phyloP scores from a whole-genome alignment of 805 yeast species.

The Candida chilensis region DNA sequence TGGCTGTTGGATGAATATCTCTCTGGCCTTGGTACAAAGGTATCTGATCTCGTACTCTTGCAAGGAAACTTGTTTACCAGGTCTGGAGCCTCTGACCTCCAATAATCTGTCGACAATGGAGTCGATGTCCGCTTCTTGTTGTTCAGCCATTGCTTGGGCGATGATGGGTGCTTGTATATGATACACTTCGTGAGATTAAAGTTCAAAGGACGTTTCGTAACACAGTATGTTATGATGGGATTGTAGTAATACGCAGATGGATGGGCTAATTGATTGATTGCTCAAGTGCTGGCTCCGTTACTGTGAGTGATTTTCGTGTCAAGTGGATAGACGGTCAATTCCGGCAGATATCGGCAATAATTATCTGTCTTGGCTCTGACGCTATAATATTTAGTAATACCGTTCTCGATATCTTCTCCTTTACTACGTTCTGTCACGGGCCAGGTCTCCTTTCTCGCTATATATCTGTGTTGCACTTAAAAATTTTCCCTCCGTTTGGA shows the following conservation, averaged over 20 bases:
- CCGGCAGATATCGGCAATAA: neutral
- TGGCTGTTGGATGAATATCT: conserved; percentile 96
- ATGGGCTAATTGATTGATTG: neutral
- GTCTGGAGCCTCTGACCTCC: conserved; percentile 97
- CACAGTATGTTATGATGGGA: neutral
- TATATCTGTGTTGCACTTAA: neutral
- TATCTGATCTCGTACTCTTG: conserved; percentile 92
- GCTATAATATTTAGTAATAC: too few relatives aligned
- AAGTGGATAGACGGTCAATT: neutral
- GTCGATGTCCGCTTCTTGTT: conserved; percentile 84
- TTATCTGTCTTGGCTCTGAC: too few relatives aligned
- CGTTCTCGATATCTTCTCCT: too few relatives aligned
- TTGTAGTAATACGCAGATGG: neutral
- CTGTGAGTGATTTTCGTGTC: neutral
- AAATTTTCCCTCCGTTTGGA: neutral
- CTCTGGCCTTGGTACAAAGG: conserved; percentile 96
- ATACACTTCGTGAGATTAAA: too few relatives aligned
- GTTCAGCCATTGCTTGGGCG: conserved; percentile 5
- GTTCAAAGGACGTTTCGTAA: too few relatives aligned
- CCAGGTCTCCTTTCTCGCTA: neutral
- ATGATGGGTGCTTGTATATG: too few relatives aligned
- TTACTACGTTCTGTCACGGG: neutral
- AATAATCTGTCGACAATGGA: conserved; percentile 93
- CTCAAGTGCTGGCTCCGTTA: neutral
- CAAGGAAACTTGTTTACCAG: conserved; percentile 92